Conservation (phyloP, 139 green algal species). For the Coelastrella sp. region DNA sequence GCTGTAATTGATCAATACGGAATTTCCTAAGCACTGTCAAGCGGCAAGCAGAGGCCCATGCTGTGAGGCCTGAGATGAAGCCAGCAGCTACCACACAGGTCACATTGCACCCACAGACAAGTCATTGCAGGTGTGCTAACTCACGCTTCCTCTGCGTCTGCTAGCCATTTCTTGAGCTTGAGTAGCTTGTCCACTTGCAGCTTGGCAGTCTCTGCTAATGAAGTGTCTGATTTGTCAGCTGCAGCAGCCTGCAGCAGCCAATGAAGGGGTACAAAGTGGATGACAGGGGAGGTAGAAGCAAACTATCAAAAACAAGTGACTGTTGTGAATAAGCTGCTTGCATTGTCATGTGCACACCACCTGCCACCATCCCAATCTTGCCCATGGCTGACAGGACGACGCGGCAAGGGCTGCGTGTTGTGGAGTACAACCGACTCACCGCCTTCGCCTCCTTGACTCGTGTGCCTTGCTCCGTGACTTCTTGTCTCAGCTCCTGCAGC, state of each 20-base stretch:
- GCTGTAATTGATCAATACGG: no score
- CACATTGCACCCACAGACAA: neutral
- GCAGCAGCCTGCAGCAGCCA: slow-evolving; percentile 57
- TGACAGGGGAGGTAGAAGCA: neutral
- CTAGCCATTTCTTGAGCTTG: slow-evolving; percentile 78
- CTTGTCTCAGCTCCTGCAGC: slow-evolving; percentile 64
- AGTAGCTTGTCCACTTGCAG: slow-evolving; percentile 71
- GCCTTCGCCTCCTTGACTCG: slow-evolving; percentile 85
- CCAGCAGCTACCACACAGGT: no score
- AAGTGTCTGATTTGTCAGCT: slow-evolving; percentile 67
- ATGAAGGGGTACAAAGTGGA: no score
- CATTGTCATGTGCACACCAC: no score
- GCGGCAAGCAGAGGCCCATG: no score
- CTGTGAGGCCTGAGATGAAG: no score
- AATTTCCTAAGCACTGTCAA: no score
- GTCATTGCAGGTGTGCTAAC: neutral
- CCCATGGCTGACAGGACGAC: no score
- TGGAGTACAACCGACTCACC: slow-evolving; percentile 49
- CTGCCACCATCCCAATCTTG: no score
- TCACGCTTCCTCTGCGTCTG: slow-evolving; percentile 71
- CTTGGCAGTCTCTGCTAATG: slow-evolving; percentile 62
- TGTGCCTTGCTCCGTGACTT: slow-evolving; percentile 67
- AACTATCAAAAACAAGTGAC: neutral
- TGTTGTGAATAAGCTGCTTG: neutral
- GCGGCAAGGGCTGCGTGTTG: no score